A percentile compares a stretch with the other conserved stretches of the same genome.
Conservation (phyloP, 23 red algal genomes). For the Gracilaria domingensis region DNA sequence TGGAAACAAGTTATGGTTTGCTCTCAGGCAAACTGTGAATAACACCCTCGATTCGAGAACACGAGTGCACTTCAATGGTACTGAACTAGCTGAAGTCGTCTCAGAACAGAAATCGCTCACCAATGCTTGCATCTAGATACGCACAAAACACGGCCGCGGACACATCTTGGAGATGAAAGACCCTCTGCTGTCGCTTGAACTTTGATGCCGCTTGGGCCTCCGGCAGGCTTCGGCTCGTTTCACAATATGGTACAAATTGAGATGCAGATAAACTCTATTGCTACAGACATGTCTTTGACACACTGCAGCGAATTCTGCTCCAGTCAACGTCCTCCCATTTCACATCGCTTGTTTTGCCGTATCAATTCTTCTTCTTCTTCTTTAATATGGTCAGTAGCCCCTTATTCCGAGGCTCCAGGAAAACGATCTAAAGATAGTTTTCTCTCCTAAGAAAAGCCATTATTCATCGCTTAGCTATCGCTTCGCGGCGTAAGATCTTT, state of each 20-base stretch:
- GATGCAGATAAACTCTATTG: not conserved
- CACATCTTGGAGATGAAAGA: not conserved
- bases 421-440: no score
- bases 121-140: not conserved
- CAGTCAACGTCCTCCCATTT: not conserved
- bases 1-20: no score
- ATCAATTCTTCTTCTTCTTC: no score
- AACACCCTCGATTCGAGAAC: not conserved
- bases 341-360: not conserved
- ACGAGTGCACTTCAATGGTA: not conserved
- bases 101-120: not conserved
- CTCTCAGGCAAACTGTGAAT: no score
- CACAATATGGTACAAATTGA: not conserved
- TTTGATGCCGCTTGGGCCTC: not conserved
- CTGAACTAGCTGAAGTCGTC: no score
- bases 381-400: no score
- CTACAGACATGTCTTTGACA: not conserved
- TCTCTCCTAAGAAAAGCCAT: not conserved
- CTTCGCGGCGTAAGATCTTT: no score
- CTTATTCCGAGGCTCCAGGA: no score
- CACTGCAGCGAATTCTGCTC: not conserved
- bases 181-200: not conserved
- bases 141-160: not conserved
- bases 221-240: not conserved
- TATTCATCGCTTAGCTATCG: no score